A percentile compares a stretch with the other conserved stretches of the same genome.
Conservation (phyloP, 176 grass and related monocot genomes). For the Ananas comosus region DNA sequence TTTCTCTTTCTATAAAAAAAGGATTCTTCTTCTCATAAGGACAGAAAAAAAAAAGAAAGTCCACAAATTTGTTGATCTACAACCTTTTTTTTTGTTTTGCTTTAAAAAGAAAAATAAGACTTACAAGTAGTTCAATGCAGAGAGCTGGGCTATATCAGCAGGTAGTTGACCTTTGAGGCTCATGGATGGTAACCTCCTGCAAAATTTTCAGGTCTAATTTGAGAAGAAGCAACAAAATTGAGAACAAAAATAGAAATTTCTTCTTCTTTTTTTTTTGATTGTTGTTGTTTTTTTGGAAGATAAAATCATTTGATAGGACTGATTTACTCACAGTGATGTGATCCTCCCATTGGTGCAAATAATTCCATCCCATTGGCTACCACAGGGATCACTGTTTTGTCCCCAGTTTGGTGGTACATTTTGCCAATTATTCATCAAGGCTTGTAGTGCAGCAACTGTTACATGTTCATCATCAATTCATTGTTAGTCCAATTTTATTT, state of each 20-base stretch:
- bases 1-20: too few relatives aligned
- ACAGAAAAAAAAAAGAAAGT: background rate
- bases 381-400: constrained; percentile 55
- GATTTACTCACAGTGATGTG: constrained; percentile 44
- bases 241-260: too few relatives aligned
- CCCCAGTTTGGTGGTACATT: constrained; percentile 68
- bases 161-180: constrained; percentile 53
- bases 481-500: constrained; percentile 22
- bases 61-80: constrained; percentile 5
- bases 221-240: background rate
- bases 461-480: constrained; percentile 9
- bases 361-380: constrained; percentile 74
- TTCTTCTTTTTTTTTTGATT: too few relatives aligned
- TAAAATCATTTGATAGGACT: background rate
- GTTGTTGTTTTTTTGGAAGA: background rate
- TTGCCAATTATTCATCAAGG: constrained; percentile 48
- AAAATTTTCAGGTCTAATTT: constrained; percentile 10
- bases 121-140: constrained; percentile 62
- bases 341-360: constrained; percentile 49
- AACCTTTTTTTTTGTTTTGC: background rate
- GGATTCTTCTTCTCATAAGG: too few relatives aligned
- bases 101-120: constrained; percentile 22
- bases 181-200: constrained; percentile 59
- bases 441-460: constrained; percentile 50
- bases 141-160: constrained; percentile 43